phyloP scores from a whole-genome alignment of 2,329 filamentous ascomycete genomes.

The Fusarium tjaetaba region DNA sequence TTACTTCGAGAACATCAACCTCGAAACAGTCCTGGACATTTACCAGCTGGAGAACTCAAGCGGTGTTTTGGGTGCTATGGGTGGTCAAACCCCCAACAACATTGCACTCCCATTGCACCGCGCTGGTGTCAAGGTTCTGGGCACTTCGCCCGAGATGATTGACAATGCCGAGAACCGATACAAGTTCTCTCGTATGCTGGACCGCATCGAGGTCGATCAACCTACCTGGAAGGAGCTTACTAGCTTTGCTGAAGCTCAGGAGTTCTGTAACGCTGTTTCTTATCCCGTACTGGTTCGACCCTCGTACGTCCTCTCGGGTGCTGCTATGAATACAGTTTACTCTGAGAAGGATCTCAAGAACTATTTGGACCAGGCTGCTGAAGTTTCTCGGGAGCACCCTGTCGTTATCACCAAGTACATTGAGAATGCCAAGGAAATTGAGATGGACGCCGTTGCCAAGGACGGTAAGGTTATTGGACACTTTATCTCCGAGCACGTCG shows the following conservation, averaged over 20 bases:
- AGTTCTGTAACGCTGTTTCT: constrained; percentile 86
- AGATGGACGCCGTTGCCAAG: constrained; percentile 97
- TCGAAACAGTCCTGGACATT: constrained; percentile 92
- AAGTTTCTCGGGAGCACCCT: constrained; percentile 93
- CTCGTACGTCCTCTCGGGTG: constrained; percentile 95
- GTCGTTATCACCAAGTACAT: constrained; percentile 99
- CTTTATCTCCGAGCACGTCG: constrained; percentile 98
- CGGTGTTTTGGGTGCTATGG: constrained; percentile 94
- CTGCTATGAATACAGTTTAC: constrained; percentile 99
- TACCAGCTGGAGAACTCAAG: constrained; percentile 86
- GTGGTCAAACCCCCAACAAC: constrained; percentile 97
- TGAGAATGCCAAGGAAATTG: constrained; percentile 98
- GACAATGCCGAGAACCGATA: constrained; percentile 97
- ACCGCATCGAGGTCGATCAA: constrained; percentile 93
- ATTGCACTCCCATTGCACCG: constrained; percentile 91
- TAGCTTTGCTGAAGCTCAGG: constrained; percentile 87
- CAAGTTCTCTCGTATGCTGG: constrained; percentile 98
- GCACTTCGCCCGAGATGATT: constrained; percentile 98
- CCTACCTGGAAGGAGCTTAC: constrained; percentile 98
- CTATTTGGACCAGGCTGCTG: constrained; percentile 89
- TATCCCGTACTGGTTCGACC: constrained; percentile 96
- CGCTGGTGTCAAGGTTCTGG: constrained; percentile 89
- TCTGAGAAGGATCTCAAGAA: constrained; percentile 90
- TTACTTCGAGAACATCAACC: constrained; percentile 95
- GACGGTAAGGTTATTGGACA: constrained; percentile 92